phyloP scores from a whole-genome alignment of 2,329 filamentous ascomycete genomes.

The Fusarium pseudonygamai region DNA sequence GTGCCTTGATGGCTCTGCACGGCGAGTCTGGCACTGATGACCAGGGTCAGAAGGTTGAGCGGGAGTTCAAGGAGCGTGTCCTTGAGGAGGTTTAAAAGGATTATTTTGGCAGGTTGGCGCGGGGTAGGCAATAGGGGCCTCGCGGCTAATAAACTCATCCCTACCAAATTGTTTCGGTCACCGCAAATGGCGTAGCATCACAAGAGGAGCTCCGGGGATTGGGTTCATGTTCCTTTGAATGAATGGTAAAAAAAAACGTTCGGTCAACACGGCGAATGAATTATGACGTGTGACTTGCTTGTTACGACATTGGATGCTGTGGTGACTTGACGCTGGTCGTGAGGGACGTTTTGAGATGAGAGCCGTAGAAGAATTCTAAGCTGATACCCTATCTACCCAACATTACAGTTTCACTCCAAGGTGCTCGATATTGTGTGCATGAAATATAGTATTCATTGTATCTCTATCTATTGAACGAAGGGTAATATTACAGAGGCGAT shows the following conservation, averaged over 20 bases:
- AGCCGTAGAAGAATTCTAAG: slow-evolving; percentile 24
- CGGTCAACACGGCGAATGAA: slow-evolving; percentile 40
- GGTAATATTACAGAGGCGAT: slow-evolving; percentile 3
- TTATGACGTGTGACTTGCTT: slow-evolving; percentile 29
- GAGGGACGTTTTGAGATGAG: slow-evolving; percentile 21
- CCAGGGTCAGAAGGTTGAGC: slow-evolving; percentile 97
- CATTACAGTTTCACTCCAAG: background rate
- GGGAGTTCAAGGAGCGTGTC: slow-evolving; percentile 99
- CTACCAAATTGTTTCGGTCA: slow-evolving; percentile 55
- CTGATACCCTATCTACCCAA: slow-evolving; percentile 18
- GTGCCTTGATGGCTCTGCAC: slow-evolving; percentile 94
- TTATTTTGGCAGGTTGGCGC: slow-evolving; percentile 45
- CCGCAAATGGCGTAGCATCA: slow-evolving; percentile 57
- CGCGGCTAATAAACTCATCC: slow-evolving; percentile 48
- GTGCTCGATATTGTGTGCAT: background rate
- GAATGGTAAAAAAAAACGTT: slow-evolving; percentile 50
- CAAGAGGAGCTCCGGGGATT: slow-evolving; percentile 53
- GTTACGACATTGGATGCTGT: slow-evolving; percentile 23
- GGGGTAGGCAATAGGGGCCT: slow-evolving; percentile 46
- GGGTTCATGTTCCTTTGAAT: slow-evolving; percentile 52
- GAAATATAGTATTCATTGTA: background rate
- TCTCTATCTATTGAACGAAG: slow-evolving; percentile 10
- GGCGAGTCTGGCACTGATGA: slow-evolving; percentile 97
- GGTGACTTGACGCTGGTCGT: slow-evolving; percentile 21
- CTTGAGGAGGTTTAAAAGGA: slow-evolving; percentile 87